Evolutionary conservation across 768 basidiomycete species (phyloP).

Genomic region (Crepidotus variabilis): DNA sequence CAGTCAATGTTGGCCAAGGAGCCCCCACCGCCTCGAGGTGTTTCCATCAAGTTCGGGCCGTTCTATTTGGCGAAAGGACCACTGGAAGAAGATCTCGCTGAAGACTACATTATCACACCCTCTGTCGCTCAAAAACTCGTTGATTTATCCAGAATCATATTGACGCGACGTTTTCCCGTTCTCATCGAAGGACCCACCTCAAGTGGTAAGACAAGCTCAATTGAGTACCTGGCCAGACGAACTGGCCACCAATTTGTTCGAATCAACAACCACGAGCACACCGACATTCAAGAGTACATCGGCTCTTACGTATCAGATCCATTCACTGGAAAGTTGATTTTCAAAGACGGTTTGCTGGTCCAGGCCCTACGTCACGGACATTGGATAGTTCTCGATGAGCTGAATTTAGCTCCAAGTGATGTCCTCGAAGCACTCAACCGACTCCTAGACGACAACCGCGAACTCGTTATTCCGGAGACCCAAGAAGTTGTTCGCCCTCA

Average conservation of each 20-base stretch:
- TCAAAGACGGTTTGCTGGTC: conserved; percentile 92
- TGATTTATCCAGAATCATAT: conserved; percentile 88
- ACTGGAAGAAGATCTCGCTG: conserved; percentile 53
- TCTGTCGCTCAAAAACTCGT: conserved; percentile 94
- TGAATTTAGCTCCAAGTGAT: conserved; percentile 96
- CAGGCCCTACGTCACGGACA: conserved; percentile 88
- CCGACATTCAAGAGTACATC: conserved; percentile 98
- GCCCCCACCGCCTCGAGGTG: conserved; percentile 50
- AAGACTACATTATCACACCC: conserved; percentile 92
- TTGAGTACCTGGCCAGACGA: conserved; percentile 89
- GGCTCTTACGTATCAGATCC: conserved; percentile 96
- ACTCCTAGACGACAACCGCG: conserved; percentile 94
- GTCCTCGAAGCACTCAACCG: conserved; percentile 97
- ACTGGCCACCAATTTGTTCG: conserved; percentile 96
- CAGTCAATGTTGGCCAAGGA: conserved; percentile 71
- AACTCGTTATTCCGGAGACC: conserved; percentile 92
- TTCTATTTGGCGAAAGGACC: conserved; percentile 87
- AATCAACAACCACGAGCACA: conserved; percentile 99
- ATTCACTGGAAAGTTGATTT: conserved; percentile 87
- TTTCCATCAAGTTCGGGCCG: conserved; percentile 82
- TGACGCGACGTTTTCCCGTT: conserved; percentile 87
- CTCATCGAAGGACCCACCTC: conserved; percentile 98
- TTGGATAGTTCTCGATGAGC: conserved; percentile 98
- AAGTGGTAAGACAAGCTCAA: conserved; percentile 93
- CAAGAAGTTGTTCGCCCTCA: conserved; percentile 93